Evolutionary conservation across 352 stramenopile genomes (phyloP), one percentile per base, ranked within the genome.

Genomic region (Phytophthora aleatoria): DNA sequence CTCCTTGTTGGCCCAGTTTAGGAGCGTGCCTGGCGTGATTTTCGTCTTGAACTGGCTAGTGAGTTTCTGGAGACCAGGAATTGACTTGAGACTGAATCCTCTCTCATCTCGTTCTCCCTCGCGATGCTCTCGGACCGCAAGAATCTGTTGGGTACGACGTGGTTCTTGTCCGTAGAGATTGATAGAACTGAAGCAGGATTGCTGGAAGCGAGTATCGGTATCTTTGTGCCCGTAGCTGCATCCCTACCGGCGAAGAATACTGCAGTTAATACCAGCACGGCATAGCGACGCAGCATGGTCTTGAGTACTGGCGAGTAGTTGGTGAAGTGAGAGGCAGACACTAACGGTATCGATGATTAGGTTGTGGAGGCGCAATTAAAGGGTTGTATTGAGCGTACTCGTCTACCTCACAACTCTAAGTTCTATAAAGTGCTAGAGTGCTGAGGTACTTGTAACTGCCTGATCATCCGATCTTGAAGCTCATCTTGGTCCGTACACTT

Each of bases 101-200:
- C 50, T 53, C 15, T 66, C 58, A 36, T 61, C 50, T 61, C 35
- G 15, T 42, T 11, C 9, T 45, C 33, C 4, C 39, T n/a, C 8
- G 24, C 24, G 1, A 0, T 26, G 5, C 6, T 49, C n/a, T 42
- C 30, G 4, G 20, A 24, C n/a, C 50, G 61, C 35, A 67, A 20
- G 7, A 67, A 47, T 13, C 50, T 20, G n/a, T 49, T 48, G 13
- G 13, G 12, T 16, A 30, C 1, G n/a, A 57, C 4, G 20, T 26
- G 16, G 0, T 20, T 20, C 9, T 26, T 10, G 3, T 15, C 30
- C 3, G 15, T 31, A 31, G 26, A 41, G 30, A 47, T 24, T 12
- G 11, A 36, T 36, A 0, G 44, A 50, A 24, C 20, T 28, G 39
- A 43, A 11, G 41, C 5, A 13, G 41, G 41, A n/a, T 8, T 12